Evolutionary conservation across 352 stramenopile genomes (phyloP).

Genomic region (Phytophthora idaei): DNA sequence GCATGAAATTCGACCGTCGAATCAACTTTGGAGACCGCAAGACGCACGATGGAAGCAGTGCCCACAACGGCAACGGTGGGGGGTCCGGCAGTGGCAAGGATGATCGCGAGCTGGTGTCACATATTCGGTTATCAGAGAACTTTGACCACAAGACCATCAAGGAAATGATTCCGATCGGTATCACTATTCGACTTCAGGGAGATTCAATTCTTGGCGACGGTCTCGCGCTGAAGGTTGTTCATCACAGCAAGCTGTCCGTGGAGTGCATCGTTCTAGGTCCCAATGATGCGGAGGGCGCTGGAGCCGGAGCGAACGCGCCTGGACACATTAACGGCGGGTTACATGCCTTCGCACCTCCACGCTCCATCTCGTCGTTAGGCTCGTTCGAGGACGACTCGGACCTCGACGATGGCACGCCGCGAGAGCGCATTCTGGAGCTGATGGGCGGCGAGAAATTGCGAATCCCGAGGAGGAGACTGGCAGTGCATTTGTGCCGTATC

Average conservation of each 20-base stretch:
- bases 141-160: constrained; percentile 92
- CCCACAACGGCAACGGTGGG: constrained; percentile 15
- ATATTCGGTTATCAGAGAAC: constrained; percentile 88
- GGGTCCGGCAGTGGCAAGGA: constrained; percentile 28
- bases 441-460: constrained; percentile 84
- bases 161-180: constrained; percentile 87
- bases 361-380: constrained; percentile 41
- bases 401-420: constrained; percentile 31
- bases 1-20: constrained; percentile 87
- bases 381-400: constrained; percentile 51
- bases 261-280: constrained; percentile 80
- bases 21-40: constrained; percentile 80
- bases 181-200: constrained; percentile 79
- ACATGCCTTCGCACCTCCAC: constrained; percentile 36
- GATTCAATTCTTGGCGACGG: constrained; percentile 81
- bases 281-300: constrained; percentile 36
- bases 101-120: constrained; percentile 61
- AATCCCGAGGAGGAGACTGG: constrained; percentile 78
- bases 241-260: constrained; percentile 85
- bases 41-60: constrained; percentile 29
- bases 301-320: not conserved
- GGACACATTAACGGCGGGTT: constrained; percentile 17
- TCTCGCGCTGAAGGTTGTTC: constrained; percentile 77
- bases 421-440: constrained; percentile 75
- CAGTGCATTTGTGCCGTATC: constrained; percentile 70